A percentile compares a stretch with the other conserved stretches of the same genome.
phyloP scores from a whole-genome alignment of 2,329 filamentous ascomycete genomes.

The Conoideocrella luteorostrata region DNA sequence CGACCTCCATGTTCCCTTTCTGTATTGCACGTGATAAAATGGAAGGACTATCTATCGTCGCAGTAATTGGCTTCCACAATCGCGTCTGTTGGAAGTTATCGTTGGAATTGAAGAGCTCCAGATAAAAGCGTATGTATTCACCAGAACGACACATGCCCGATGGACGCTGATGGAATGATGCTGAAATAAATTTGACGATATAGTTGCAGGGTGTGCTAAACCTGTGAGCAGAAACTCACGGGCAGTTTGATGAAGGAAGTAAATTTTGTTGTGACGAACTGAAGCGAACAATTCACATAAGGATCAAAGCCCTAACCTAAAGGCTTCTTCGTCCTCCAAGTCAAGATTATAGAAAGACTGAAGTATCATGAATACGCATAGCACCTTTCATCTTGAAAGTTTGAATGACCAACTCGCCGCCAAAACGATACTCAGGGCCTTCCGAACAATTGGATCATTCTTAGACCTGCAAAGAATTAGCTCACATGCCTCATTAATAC shows the following conservation, averaged over 20 bases:
- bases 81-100: no score
- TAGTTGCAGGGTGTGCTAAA: conserved; percentile 4
- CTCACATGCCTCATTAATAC: neutral
- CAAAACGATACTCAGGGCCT: neutral
- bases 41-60: no score
- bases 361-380: no score
- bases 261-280: conserved; percentile 19
- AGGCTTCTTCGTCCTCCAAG: no score
- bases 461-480: neutral
- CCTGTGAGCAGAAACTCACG: conserved; percentile 23
- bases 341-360: no score
- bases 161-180: neutral
- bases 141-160: no score
- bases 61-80: no score
- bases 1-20: no score
- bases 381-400: neutral
- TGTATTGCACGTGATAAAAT: no score
- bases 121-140: no score
- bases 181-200: conserved; percentile 3
- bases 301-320: conserved; percentile 14
- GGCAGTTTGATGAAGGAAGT: conserved; percentile 27
- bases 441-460: neutral
- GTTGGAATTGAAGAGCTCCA: no score
- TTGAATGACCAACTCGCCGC: neutral
- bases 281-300: conserved; percentile 24